These are phyloP conservation scores for Penicillium crystallinum DNA, from an alignment of 495 filamentous ascomycete species.

Conservation along the genomic window DNA sequence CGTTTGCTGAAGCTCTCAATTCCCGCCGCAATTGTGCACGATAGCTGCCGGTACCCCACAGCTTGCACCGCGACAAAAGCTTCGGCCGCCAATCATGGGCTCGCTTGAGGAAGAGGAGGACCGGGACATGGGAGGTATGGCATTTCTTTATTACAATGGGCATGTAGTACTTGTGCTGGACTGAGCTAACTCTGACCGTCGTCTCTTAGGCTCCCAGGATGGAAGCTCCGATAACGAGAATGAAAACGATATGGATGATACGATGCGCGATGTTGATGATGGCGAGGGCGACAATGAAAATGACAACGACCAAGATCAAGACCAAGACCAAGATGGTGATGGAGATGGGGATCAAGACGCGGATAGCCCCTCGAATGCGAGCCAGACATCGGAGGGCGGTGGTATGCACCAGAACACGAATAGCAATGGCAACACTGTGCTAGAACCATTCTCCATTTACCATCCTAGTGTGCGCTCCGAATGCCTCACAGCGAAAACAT, in stretches of 20 bases:
- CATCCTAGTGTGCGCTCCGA: conserved; percentile 73
- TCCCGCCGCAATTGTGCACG: not conserved
- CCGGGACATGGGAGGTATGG: conserved; percentile 48
- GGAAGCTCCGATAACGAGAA: conserved; percentile 68
- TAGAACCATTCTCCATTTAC: conserved; percentile 34
- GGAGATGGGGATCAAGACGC: conserved; percentile 59
- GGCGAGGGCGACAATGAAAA: conserved; percentile 54
- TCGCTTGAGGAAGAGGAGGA: conserved; percentile 50
- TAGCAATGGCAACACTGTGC: conserved; percentile 23
- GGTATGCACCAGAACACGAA: conserved; percentile 40
- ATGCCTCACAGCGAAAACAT: conserved; percentile 72
- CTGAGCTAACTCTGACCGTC: conserved; percentile 8
- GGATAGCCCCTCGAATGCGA: conserved; percentile 44
- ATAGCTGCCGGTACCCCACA: not conserved
- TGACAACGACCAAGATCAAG: too few relatives aligned
- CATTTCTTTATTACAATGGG: not conserved
- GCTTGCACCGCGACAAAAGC: not conserved
- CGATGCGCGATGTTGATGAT: conserved; percentile 60
- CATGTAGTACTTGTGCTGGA: not conserved
- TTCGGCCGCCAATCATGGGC: conserved; percentile 18
- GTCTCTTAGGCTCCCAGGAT: conserved; percentile 47
- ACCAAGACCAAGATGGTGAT: conserved; percentile 27
- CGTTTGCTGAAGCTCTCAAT: not conserved
- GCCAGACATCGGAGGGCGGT: conserved; percentile 42
- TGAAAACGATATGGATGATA: conserved; percentile 63